Percentiles rank a stretch among this genome's conserved stretches.
These are phyloP conservation scores for Serendipita sp. DNA, from an alignment of 768 basidiomycete species.

Conservation along the genomic window DNA sequence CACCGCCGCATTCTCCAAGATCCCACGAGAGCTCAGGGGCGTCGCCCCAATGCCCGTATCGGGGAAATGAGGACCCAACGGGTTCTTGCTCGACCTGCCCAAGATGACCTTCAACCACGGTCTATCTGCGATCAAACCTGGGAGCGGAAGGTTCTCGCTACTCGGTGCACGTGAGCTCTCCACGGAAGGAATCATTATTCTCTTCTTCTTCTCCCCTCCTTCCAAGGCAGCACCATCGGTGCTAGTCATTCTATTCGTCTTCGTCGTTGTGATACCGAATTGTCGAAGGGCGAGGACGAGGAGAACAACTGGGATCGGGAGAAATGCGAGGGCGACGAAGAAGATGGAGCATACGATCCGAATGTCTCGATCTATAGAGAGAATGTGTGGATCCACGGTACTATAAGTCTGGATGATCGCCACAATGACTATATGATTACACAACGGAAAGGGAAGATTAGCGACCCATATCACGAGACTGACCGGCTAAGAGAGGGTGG, in stretches of 20 bases:
- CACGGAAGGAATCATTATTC: neutral
- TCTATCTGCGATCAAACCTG: too few relatives aligned
- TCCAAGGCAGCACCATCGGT: neutral
- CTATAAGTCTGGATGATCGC: conserved; percentile 1
- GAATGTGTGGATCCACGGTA: neutral
- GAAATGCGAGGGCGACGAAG: neutral
- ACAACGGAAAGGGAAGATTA: neutral
- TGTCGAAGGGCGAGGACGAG: neutral
- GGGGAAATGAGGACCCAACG: neutral
- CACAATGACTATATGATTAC: neutral
- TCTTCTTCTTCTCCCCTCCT: neutral
- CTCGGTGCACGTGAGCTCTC: neutral
- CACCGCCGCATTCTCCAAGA: neutral
- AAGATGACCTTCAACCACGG: neutral
- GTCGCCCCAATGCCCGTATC: neutral
- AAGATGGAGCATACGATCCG: neutral
- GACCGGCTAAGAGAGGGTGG: too few relatives aligned
- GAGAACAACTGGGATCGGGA: neutral
- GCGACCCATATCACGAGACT: too few relatives aligned
- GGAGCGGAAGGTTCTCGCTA: neutral
- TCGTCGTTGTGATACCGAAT: neutral
- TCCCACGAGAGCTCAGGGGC: neutral
- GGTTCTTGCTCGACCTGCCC: neutral
- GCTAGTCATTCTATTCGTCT: too few relatives aligned
- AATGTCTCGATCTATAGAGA: neutral